Evolutionary conservation across 2,329 filamentous ascomycete species (phyloP).

Genomic region (Ophioceras dolichostomum): DNA sequence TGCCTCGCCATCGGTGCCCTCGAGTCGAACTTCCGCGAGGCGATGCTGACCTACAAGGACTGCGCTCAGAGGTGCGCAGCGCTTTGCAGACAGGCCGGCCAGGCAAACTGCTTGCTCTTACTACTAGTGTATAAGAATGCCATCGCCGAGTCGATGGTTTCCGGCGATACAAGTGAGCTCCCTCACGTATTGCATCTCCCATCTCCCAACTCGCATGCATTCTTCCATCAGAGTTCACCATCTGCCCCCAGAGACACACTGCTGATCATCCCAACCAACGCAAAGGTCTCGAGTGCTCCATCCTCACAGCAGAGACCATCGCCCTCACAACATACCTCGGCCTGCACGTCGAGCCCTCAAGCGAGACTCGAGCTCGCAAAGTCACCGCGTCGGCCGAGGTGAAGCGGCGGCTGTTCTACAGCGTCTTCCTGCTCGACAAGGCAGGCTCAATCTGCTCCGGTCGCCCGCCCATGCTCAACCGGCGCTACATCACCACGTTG

Average conservation of each 20-base stretch:
- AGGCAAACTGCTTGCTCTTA: not conserved
- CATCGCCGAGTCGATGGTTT: constrained; percentile 1
- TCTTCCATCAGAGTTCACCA: not conserved
- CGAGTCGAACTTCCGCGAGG: not conserved
- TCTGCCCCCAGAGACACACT: too few relatives aligned
- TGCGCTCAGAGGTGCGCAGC: constrained; percentile 2
- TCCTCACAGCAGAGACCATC: not conserved
- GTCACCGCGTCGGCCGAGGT: constrained; percentile 1
- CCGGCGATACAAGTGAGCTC: constrained; percentile 1
- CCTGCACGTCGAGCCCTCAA: constrained; percentile 2
- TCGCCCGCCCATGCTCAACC: constrained; percentile 36
- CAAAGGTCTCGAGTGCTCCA: not conserved
- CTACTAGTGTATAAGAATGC: not conserved
- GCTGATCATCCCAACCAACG: too few relatives aligned
- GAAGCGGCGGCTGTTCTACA: not conserved
- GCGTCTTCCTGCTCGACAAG: constrained; percentile 28
- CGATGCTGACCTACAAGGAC: constrained; percentile 1
- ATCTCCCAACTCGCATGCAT: not conserved
- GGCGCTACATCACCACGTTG: constrained; percentile 39
- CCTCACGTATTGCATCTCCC: too few relatives aligned
- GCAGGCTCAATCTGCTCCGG: constrained; percentile 37
- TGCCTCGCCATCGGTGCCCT: not conserved
- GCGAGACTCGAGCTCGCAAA: not conserved
- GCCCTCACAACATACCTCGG: constrained; percentile 2
- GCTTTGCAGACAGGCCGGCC: constrained; percentile 1